Conservation (phyloP, 139 green algal species). For the Pseudopediastrum boryanum region DNA sequence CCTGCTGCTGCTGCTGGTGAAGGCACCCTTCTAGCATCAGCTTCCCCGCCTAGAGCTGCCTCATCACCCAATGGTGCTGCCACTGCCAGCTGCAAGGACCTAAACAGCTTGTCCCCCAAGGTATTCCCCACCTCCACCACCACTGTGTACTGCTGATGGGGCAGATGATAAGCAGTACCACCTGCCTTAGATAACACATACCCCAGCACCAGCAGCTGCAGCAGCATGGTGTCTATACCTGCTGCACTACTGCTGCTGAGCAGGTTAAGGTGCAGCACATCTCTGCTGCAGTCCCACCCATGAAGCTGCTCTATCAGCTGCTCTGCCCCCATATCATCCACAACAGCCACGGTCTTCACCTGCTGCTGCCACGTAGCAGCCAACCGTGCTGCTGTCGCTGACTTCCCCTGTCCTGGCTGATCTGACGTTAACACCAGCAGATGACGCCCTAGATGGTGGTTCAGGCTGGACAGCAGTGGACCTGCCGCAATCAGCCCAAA, state of each 20-base stretch:
- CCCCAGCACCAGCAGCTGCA: slow-evolving; percentile 7
- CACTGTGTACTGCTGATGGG: background rate
- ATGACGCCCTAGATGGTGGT: slow-evolving; percentile 8
- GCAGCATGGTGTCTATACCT: background rate
- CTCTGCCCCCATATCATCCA: background rate
- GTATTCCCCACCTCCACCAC: slow-evolving; percentile 16
- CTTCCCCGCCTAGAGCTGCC: too few species aligned
- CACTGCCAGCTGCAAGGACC: background rate
- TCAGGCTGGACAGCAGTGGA: background rate
- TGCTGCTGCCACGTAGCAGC: background rate
- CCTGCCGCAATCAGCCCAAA: background rate
- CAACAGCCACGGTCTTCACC: slow-evolving; percentile 1
- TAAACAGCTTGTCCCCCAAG: background rate
- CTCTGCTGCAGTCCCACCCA: background rate
- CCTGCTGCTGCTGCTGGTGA: background rate
- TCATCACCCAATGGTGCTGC: too few species aligned
- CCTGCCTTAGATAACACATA: slow-evolving; percentile 5
- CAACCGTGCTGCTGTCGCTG: slow-evolving; percentile 3
- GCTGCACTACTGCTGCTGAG: background rate
- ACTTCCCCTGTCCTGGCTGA: slow-evolving; percentile 15
- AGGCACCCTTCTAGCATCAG: too few species aligned
- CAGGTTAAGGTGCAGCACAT: slow-evolving; percentile 18
- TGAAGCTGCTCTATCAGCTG: background rate
- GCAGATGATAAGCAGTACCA: background rate
- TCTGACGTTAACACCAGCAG: slow-evolving; percentile 19